Conservation (phyloP, 306 rosid species). For the Rosa multiflora region DNA sequence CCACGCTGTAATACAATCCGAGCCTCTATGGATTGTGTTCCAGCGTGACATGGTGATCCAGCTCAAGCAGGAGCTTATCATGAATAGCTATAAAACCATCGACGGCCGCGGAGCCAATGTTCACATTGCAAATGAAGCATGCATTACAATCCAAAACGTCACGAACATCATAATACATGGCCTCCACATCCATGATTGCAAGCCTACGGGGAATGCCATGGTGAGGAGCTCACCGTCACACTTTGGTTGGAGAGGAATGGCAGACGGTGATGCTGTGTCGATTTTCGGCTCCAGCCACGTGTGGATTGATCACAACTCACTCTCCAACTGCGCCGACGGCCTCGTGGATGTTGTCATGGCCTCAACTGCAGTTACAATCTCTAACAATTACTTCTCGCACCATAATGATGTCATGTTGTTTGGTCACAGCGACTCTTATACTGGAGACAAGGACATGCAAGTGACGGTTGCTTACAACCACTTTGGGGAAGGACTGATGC, state of each 20-base stretch:
- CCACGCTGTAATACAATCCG: background rate
- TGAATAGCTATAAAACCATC: background rate
- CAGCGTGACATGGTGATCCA: background rate
- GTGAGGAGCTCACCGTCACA: background rate
- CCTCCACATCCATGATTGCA: background rate
- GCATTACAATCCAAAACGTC: slow-evolving; percentile 3
- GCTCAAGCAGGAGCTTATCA: background rate
- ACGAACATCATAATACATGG: background rate
- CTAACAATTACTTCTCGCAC: background rate
- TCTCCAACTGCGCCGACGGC: background rate
- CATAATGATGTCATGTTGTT: background rate
- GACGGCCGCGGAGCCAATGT: background rate
- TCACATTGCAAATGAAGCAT: background rate
- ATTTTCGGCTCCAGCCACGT: background rate
- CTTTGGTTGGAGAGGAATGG: background rate
- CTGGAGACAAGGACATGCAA: background rate
- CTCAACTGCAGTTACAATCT: background rate
- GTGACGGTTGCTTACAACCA: background rate
- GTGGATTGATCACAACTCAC: background rate
- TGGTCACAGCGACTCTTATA: background rate
- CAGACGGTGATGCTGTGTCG: background rate
- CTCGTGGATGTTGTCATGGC: slow-evolving; percentile 2
- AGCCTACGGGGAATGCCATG: background rate
- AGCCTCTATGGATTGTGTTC: background rate
- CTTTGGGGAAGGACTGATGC: background rate